Evolutionary conservation across 352 stramenopile species (phyloP).

Genomic region (Phytopythium litorale): DNA sequence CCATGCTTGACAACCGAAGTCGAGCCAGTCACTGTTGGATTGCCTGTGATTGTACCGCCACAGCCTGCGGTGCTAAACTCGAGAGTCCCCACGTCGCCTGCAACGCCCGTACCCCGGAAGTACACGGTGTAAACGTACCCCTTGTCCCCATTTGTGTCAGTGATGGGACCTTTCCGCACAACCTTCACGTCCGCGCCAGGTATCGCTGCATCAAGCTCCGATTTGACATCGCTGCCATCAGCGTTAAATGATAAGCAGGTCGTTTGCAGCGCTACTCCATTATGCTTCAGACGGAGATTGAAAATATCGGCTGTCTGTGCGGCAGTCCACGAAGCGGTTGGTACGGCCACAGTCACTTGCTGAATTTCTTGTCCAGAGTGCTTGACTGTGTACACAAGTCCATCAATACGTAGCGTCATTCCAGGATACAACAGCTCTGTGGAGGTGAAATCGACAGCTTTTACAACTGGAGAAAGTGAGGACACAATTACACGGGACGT

Average conservation of each 20-base stretch:
- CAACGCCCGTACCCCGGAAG: conserved; percentile 80
- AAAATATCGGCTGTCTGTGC: conserved; percentile 18
- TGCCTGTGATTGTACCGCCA: conserved; percentile 9
- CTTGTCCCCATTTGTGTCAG: conserved; percentile 27
- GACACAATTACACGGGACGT: conserved; percentile 49
- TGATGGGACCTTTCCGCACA: conserved; percentile 37
- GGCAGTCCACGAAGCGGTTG: conserved; percentile 19
- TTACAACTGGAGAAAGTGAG: conserved; percentile 45
- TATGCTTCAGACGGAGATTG: conserved; percentile 37
- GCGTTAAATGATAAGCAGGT: conserved; percentile 42
- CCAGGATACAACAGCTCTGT: conserved; percentile 65
- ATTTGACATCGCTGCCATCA: conserved; percentile 11
- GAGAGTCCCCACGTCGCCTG: conserved; percentile 77
- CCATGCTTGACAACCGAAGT: conserved; percentile 59
- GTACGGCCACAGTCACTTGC: conserved; percentile 44
- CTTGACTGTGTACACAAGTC: conserved; percentile 79
- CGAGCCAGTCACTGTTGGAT: conserved; percentile 16
- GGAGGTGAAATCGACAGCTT: conserved; percentile 16
- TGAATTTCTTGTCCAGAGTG: conserved; percentile 92
- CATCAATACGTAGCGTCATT: conserved; percentile 88
- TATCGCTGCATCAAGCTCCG: conserved; percentile 12
- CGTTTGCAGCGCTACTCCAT: conserved; percentile 23
- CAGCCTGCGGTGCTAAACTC: conserved; percentile 15
- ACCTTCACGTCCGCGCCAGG: conserved; percentile 43
- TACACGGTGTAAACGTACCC: conserved; percentile 92